Percentiles rank a stretch among this genome's conserved stretches.
Conservation (phyloP, 371 early-diverging fungal species). For the Syncephalastrum contaminatum region DNA sequence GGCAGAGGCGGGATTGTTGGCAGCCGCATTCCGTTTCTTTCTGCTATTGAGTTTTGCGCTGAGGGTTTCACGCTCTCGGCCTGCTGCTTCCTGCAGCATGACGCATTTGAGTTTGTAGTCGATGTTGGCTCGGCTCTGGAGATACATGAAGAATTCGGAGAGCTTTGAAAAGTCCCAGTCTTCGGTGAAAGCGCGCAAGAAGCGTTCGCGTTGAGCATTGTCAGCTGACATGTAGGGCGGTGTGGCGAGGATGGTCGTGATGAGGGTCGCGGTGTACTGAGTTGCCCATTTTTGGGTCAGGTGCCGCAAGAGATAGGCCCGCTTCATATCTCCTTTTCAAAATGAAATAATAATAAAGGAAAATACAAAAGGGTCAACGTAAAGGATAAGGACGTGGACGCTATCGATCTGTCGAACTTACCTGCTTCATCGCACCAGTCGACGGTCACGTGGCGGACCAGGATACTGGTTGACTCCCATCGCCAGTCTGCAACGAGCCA, state of each 20-base stretch:
- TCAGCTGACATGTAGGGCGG: slow-evolving; percentile 35
- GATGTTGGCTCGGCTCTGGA: slow-evolving; percentile 65
- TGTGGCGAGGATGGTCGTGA: slow-evolving; percentile 38
- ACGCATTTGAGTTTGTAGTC: slow-evolving; percentile 72
- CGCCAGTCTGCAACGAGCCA: slow-evolving; percentile 75
- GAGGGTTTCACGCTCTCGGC: slow-evolving; percentile 45
- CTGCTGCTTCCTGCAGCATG: slow-evolving; percentile 71
- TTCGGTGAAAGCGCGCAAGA: slow-evolving; percentile 64
- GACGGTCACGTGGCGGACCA: slow-evolving; percentile 66
- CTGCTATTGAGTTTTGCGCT: slow-evolving; percentile 34
- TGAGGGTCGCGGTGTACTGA: slow-evolving; percentile 55
- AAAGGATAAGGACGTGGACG: not conserved
- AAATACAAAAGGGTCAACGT: not conserved
- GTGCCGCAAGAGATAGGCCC: slow-evolving; percentile 55
- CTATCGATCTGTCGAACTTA: slow-evolving; percentile 1
- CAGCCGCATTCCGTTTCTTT: slow-evolving; percentile 11
- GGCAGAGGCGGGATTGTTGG: too few relatives aligned
- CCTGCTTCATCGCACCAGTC: slow-evolving; percentile 57
- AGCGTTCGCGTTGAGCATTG: slow-evolving; percentile 53
- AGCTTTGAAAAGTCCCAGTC: slow-evolving; percentile 80
- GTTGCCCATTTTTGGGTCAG: slow-evolving; percentile 62
- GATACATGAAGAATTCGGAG: slow-evolving; percentile 74
- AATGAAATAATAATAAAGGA: not conserved
- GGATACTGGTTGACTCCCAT: slow-evolving; percentile 61
- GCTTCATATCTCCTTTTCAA: slow-evolving; percentile 45